These are phyloP conservation scores for Teunomyces kruisii DNA, from an alignment of 805 yeast genomes.

Conservation along the genomic window DNA sequence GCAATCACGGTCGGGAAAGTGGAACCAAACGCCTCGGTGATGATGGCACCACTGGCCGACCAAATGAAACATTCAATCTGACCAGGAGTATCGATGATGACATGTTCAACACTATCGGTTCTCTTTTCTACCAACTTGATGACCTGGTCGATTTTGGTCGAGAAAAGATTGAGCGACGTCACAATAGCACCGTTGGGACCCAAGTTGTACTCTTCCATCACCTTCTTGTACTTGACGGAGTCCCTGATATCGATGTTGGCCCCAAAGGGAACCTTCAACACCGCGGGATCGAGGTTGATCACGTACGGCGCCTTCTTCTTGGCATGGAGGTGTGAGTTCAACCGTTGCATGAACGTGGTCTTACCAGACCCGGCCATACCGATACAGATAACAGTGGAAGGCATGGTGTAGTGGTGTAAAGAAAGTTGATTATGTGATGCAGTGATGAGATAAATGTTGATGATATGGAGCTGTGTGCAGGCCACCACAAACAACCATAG, in stretches of 20 bases:
- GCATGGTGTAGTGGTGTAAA: slow-evolving; percentile 9
- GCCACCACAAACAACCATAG: too few species aligned
- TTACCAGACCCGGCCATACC: slow-evolving; percentile 79
- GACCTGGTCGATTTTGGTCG: slow-evolving; percentile 96
- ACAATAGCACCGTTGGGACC: slow-evolving; percentile 99
- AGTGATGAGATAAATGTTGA: neutral
- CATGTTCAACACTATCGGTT: slow-evolving; percentile 54
- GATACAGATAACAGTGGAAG: slow-evolving; percentile 46
- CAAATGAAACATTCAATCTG: slow-evolving; percentile 98
- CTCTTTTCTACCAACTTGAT: slow-evolving; percentile 81
- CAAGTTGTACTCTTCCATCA: slow-evolving; percentile 90
- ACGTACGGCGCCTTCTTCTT: slow-evolving; percentile 81
- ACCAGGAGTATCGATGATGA: slow-evolving; percentile 96
- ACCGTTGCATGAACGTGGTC: slow-evolving; percentile 95
- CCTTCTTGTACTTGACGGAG: slow-evolving; percentile 91
- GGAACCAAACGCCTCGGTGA: slow-evolving; percentile 95
- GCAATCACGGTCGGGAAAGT: slow-evolving; percentile 95
- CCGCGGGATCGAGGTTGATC: slow-evolving; percentile 95
- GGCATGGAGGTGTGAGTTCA: slow-evolving; percentile 84
- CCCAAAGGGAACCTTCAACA: slow-evolving; percentile 87
- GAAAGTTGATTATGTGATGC: neutral
- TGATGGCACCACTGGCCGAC: slow-evolving; percentile 96
- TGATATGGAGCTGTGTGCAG: neutral
- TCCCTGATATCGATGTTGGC: slow-evolving; percentile 95
- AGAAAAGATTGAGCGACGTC: slow-evolving; percentile 85